phyloP scores from a whole-genome alignment of 2,329 filamentous ascomycete genomes.

The Chrysosporium queenslandicum region DNA sequence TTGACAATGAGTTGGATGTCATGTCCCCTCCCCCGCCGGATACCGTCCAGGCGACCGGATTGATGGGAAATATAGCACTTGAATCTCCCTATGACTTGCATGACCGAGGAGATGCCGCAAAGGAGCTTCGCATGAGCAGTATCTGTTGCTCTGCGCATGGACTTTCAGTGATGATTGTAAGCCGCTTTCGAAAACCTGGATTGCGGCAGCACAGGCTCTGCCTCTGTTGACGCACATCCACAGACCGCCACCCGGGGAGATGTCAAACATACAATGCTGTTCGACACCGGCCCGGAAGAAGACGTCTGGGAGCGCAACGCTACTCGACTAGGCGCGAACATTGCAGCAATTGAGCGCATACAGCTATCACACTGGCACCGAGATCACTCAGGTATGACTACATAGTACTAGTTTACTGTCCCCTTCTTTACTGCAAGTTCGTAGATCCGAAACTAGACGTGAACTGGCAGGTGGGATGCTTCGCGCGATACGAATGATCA shows the following conservation, averaged over 20 bases:
- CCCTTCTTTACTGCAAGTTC: no score
- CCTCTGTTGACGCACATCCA: not conserved
- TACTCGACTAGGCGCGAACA: conserved; percentile 35
- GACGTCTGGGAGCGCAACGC: conserved; percentile 44
- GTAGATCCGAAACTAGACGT: not conserved
- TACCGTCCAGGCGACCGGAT: conserved; percentile 36
- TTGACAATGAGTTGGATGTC: conserved; percentile 48
- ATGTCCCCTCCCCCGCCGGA: conserved; percentile 41
- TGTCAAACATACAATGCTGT: conserved; percentile 41
- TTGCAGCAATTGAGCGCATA: conserved; percentile 39
- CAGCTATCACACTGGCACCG: conserved; percentile 48
- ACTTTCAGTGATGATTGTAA: conserved; percentile 43
- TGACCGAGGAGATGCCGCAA: conserved; percentile 35
- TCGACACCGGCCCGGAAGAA: conserved; percentile 47
- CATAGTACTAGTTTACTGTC: not conserved
- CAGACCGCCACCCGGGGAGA: conserved; percentile 41
- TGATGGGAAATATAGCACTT: conserved; percentile 36
- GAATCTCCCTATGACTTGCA: conserved; percentile 27
- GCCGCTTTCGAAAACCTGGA: conserved; percentile 6
- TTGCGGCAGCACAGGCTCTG: not conserved
- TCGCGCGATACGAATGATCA: conserved; percentile 42
- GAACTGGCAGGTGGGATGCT: conserved; percentile 37
- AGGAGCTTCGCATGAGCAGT: conserved; percentile 42
- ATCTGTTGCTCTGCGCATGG: conserved; percentile 48
- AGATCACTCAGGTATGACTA: conserved; percentile 42